A percentile compares a stretch with the other conserved stretches of the same genome.
Evolutionary conservation across 345 rosid genomes (phyloP).

Genomic region (Crucihimalaya himalaica): DNA sequence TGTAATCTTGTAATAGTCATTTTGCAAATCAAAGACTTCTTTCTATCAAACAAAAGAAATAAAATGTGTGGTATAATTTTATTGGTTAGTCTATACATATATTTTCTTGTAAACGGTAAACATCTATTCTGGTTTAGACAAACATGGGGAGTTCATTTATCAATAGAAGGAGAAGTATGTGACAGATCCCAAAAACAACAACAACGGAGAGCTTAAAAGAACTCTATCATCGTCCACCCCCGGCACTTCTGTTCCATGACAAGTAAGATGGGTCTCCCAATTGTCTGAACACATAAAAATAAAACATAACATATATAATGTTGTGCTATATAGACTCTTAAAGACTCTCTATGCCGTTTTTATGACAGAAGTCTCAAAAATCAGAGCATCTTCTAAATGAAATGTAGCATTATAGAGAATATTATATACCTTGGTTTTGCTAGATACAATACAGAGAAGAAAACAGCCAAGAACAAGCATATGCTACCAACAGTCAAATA

Average conservation of each 20-base stretch:
- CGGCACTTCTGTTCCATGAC: slow-evolving; percentile 84
- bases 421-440: slow-evolving; percentile 68
- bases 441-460: slow-evolving; percentile 72
- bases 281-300: slow-evolving; percentile 50
- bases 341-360: neutral
- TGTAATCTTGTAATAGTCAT: slow-evolving; percentile 10
- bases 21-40: neutral
- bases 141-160: neutral
- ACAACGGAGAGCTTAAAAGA: neutral
- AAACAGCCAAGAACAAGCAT: slow-evolving; percentile 76
- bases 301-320: neutral
- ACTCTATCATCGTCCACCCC: slow-evolving; percentile 44
- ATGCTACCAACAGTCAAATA: slow-evolving; percentile 80
- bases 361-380: neutral
- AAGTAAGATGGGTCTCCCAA: slow-evolving; percentile 86
- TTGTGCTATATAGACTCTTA: neutral
- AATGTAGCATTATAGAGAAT: neutral
- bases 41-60: neutral
- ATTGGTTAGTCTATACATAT: neutral
- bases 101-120: neutral
- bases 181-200: neutral
- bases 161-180: neutral
- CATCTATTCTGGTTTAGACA: neutral
- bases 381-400: neutral
- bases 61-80: neutral